phyloP scores from a whole-genome alignment of 805 yeast species.

The Cyberlindnera euphorbiiphila region DNA sequence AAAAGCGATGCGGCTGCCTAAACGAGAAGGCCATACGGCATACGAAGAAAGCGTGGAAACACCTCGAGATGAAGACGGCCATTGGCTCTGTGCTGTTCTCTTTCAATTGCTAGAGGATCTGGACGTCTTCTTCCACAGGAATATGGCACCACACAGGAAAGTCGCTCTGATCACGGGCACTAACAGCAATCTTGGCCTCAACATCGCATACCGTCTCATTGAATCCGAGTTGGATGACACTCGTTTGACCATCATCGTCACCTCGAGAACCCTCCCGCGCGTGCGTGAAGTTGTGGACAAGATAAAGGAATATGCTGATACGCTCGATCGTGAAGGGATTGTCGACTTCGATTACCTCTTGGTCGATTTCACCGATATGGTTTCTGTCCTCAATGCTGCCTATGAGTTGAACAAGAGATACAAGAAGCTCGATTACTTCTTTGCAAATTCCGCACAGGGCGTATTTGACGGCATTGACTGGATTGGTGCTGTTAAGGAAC shows the following conservation, averaged over 20 bases:
- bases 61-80: too few species aligned
- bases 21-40: too few species aligned
- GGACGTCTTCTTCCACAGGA: too few species aligned
- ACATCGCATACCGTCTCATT: constrained; percentile 77
- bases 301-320: constrained; percentile 44
- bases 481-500: constrained; percentile 69
- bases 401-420: constrained; percentile 66
- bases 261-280: constrained; percentile 84
- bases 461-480: constrained; percentile 85
- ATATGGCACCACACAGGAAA: constrained; percentile 26
- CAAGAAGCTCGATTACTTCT: constrained; percentile 67
- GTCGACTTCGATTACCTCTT: constrained; percentile 84
- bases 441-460: constrained; percentile 88
- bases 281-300: constrained; percentile 69
- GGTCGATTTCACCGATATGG: constrained; percentile 89
- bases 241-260: constrained; percentile 75
- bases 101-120: too few species aligned
- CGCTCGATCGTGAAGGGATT: constrained; percentile 44
- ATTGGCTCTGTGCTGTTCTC: too few species aligned
- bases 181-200: constrained; percentile 72
- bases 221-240: constrained; percentile 49
- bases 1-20: too few species aligned
- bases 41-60: too few species aligned
- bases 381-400: constrained; percentile 71
- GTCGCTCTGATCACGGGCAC: constrained; percentile 46